Base-by-base conservation (phyloP, 768 basidiomycete genomes). In the Suillus americanus region DNA sequence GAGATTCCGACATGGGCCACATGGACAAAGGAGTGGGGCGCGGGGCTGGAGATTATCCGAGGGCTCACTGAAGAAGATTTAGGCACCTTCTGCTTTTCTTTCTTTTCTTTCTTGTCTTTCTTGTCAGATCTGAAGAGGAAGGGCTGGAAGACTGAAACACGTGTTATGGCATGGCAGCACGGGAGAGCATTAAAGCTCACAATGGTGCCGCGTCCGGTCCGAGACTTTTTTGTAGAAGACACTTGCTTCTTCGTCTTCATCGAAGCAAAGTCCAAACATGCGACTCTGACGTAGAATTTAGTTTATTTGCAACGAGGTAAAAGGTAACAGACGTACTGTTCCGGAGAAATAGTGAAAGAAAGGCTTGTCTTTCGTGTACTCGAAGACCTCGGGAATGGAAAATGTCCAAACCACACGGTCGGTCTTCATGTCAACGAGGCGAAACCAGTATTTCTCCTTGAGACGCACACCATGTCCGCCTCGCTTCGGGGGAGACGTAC, bases 311-410 rank as follows among this genome's bases (percentile, higher is more conserved):
- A 60, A 33, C 41, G 60, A 35, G 28, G 16, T 53, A 68, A 33
- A 33, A 63, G 33, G 41, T 60, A 54, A 35, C 5, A 25, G 4
- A 81, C 92, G 73, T 72, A 96, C 95, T 79, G 90, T 86, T 48
- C 92, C 92, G 54, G 88, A 86, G 77, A 97, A 96, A 45, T 88
- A 83, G 75, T 98, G 94, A 78, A 97, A 97, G 80, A 97, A 97
- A 3, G 94, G 91, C 63, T 90, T 86, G 75, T 97, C 94, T 68
- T 89, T 83, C 69, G 85, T 83, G 74, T 96, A 98, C 61, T 88
- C 83, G 69, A 89, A 83, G 55, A 79, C 77, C 53, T 79, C 77
- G 0, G 86, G 85, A 62, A 90, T 79, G 65, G 83, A 83, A 77
- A 90, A 89, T 74, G 84, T 81, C 90, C 90, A 91, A 12, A 88